Base-by-base conservation (phyloP, 2,329 filamentous ascomycete species). In the Hymenotorrendiella dingleyae region DNA sequence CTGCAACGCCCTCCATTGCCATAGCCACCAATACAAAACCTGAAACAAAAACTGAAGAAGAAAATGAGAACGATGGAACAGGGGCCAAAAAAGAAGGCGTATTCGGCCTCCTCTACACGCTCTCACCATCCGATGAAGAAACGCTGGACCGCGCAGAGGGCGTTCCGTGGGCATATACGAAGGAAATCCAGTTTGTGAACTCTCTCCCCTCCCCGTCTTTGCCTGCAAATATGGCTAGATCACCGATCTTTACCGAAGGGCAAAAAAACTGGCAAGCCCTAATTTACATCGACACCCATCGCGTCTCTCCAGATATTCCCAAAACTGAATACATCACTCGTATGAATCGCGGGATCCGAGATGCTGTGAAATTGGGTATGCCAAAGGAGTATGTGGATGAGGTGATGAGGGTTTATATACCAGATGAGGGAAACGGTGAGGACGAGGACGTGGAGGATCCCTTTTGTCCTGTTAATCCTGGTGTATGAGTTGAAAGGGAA, bases 271-370 rank as follows among this genome's bases (percentile, higher is more conserved):
- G n/a, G n/a, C n/a, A n/a, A n/a, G 73, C 74, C 59, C 62, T 85
- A 41, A 74, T 80, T 3, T 86, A 85, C 44, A 69, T 84, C 26
- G 74, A 84, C 54, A 62, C 63, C 32, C 46, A 67, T 33, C 50
- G 68, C 17, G 58, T 62, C 0, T 50, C 42, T 16, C 65, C 67
- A 19, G 64, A 62, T n/a, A 45, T 32, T 32, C 73, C 78, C 3
- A 63, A 64, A 53, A 54, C 66, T 2, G 81, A 84, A 64, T 85
- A 84, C 54, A 62, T 84, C 6, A 67, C 62, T 32, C 62, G 80
- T 21, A 83, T 86, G 76, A 82, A 84, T 57, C 62, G 60, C 49
- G 81, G 77, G 1, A 77, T 85, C 21, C 51, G 63, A 23, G 80
- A 86, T 63, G 80, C 76, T 12, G 55, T 55, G 47, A 63, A 69